These are phyloP conservation scores for Vaccinium darrowii DNA, from an alignment of 148 eudicot species.

Conservation along the genomic window DNA sequence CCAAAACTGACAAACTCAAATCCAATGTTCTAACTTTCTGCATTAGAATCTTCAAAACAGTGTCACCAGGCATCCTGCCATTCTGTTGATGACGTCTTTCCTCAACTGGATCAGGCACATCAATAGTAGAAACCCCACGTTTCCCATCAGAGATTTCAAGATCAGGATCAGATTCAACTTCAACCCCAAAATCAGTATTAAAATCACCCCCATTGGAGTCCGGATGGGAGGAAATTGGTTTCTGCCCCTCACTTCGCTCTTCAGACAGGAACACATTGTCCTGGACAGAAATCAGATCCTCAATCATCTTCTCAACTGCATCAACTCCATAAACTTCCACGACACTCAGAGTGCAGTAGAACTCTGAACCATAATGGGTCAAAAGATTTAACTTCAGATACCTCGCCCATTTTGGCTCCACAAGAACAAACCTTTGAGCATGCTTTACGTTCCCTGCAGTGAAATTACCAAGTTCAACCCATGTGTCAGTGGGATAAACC, in stretches of 20 bases:
- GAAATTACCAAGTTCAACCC: constrained; percentile 84
- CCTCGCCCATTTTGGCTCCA: constrained; percentile 91
- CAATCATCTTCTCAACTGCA: constrained; percentile 94
- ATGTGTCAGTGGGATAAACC: constrained; percentile 73
- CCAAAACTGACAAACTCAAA: constrained; percentile 79
- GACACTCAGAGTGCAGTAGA: constrained; percentile 84
- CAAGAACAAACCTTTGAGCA: constrained; percentile 73
- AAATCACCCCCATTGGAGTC: constrained; percentile 28
- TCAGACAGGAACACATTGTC: constrained; percentile 36
- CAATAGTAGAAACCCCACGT: constrained; percentile 21
- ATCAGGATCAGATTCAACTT: constrained; percentile 27
- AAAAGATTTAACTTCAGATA: constrained; percentile 73
- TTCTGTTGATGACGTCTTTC: constrained; percentile 69
- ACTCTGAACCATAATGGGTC: constrained; percentile 91
- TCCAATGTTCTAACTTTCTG: constrained; percentile 88
- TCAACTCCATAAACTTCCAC: constrained; percentile 97
- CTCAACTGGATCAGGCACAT: constrained; percentile 62
- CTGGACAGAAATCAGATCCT: constrained; percentile 79
- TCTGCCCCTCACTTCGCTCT: constrained; percentile 34
- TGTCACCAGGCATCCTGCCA: constrained; percentile 96
- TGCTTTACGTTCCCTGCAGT: constrained; percentile 87
- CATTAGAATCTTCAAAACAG: constrained; percentile 93
- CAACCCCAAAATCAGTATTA: constrained; percentile 27
- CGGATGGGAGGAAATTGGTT: constrained; percentile 23
- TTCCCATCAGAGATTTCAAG: constrained; percentile 36